Conservation (phyloP, 768 basidiomycete species). For the Neoboletus subvelutipes region DNA sequence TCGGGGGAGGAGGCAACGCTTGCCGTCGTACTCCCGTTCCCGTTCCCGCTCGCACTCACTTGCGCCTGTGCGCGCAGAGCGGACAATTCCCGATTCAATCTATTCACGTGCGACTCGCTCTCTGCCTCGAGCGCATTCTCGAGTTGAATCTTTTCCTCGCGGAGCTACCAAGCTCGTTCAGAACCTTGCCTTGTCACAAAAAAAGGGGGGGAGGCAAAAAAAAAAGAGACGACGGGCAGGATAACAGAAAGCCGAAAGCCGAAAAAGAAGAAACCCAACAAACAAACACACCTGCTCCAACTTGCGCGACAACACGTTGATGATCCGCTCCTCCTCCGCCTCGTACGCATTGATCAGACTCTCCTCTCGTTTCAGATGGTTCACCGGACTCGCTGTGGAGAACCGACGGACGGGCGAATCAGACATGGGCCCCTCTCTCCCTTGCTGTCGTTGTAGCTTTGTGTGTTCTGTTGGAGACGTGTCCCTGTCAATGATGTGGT, state of each 20-base stretch:
- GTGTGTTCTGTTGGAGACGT: not conserved
- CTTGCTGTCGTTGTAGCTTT: conserved; percentile 1
- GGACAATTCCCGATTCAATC: conserved; percentile 67
- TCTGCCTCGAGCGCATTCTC: conserved; percentile 84
- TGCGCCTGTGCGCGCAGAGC: conserved; percentile 53
- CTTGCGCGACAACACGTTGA: conserved; percentile 79
- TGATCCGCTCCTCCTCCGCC: conserved; percentile 87
- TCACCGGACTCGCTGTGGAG: conserved; percentile 53
- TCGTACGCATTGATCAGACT: conserved; percentile 86
- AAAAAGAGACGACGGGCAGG: no score
- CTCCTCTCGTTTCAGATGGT: conserved; percentile 53
- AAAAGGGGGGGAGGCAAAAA: no score
- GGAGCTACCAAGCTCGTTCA: conserved; percentile 47
- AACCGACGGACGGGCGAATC: conserved; percentile 56
- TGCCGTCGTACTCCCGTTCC: conserved; percentile 9
- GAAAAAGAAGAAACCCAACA: no score
- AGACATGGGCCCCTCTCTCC: conserved; percentile 12
- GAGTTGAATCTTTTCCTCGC: conserved; percentile 81
- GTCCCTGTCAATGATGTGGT: not conserved
- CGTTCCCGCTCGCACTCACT: conserved; percentile 9
- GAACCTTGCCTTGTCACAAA: not conserved
- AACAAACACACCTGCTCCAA: conserved; percentile 62
- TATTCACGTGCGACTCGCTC: conserved; percentile 81
- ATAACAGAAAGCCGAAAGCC: no score
- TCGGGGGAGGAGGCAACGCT: not conserved